Base-by-base conservation (phyloP, 1,284 basidiomycete species). In the Wolfiporia cocos region DNA sequence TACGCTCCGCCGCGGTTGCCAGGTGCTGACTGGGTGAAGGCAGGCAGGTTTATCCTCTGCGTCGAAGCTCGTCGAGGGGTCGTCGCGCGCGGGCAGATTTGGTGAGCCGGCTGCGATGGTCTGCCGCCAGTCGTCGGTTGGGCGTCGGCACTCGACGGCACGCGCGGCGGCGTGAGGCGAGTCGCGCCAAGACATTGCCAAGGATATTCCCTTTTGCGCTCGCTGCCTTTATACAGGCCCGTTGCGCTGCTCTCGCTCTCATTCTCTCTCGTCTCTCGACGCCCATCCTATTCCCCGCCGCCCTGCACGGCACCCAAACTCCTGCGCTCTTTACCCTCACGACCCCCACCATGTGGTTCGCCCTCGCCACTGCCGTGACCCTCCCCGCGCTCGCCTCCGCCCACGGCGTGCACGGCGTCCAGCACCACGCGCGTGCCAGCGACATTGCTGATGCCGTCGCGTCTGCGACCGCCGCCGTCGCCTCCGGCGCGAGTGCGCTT, bases 261-360 rank as follows among this genome's bases (percentile, higher is more conserved):
- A 35, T 42, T 36, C 42, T 33, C 31, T 22, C 20, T n/a, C n/a
- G n/a, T n/a, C n/a, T 39, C 21, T 39, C 37, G 28, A 39, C 37
- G 28, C 37, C 19, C 11, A 11, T 37, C 36, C 36, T 37, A 6
- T 20, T 37, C 34, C 28, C 37, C 19, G 21, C 31, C 36, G 19
- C 35, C 36, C 15, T 29, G 4, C 17, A 21, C 30, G 33, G 34
- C 35, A 19, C 23, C 14, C 14, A 28, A 19, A 38, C 40, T 34
- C 35, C 36, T 39, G 46, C 54, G 48, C 36, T 56, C 54, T 56
- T 56, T 46, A 20, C 15, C 28, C 44, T 3, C 36, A 41, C 38
- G 41, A 35, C 46, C 34, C 45, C 49, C 41, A 50, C 45, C 53
- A 73, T 71, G 70, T 69, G 62, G 58, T 43, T 58, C 43, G 47